Evolutionary conservation across 495 filamentous ascomycete species (phyloP), one percentile per base, ranked within the genome.

Genomic region (Cercophora newfieldiana): DNA sequence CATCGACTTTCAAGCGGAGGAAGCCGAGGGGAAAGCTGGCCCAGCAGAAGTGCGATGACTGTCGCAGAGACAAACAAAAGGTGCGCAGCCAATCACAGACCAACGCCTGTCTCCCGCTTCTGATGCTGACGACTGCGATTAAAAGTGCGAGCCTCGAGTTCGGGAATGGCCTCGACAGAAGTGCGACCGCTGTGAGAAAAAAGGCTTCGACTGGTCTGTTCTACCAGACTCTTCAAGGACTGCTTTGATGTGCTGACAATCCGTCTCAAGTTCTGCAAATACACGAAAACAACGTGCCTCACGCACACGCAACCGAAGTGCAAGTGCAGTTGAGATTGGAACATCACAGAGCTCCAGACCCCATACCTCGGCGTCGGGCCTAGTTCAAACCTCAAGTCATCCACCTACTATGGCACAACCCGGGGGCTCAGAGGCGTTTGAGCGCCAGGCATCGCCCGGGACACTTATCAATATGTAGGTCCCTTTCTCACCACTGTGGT

Each of bases 21-120:
- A 24, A 1, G 75, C 37, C 37, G 37, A 44, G 37, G 37, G 37
- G 37, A 44, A 44, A 44, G 18, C 10, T 44, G 10, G 37, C 37
- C 4, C 37, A 6, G 37, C 37, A 14, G 37, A 44, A 44, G 10
- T 44, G 37, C 37, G 37, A 5, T 2, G 2, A 2, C 12, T 44
- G 37, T 14, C 37, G 37, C 12, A 44, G 12, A 16, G 37, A 44
- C 37, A 44, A 44, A 16, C 37, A 44, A 14, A 44, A 44, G 37
- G 37, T 44, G 37, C 37, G 37, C 37, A 44, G 3, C 37, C 37
- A 44, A 44, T 44, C 37, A 44, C 10, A 44, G n/a, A n/a, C 12
- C 18, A 4, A 12, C 30, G 12, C 3, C 37, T 16, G 37, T 14
- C 4, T 16, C 3, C 37, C 37, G 18, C 37, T 44, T 4, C 37